A percentile compares a stretch with the other conserved stretches of the same genome.
These are phyloP conservation scores for Mucor sp. DNA, from an alignment of 371 early-diverging fungal genomes.

Conservation along the genomic window DNA sequence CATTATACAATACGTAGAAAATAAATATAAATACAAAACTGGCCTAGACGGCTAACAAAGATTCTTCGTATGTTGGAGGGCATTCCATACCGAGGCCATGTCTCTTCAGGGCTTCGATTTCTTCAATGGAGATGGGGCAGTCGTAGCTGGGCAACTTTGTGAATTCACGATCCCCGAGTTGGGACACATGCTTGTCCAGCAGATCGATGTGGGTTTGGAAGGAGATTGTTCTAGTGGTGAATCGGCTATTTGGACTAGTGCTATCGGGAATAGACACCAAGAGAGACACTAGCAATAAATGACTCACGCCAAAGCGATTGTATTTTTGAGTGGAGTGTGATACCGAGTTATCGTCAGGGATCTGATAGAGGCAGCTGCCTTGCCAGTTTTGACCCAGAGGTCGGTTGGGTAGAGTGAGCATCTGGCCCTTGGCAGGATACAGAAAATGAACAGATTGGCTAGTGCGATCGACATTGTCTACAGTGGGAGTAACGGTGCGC, in stretches of 20 bases:
- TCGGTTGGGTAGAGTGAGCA: background rate
- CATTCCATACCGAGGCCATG: slow-evolving; percentile 6
- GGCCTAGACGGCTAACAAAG: slow-evolving; percentile 1
- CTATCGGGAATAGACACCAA: slow-evolving; percentile 7
- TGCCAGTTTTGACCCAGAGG: slow-evolving; percentile 5
- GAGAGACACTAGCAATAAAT: slow-evolving; percentile 17
- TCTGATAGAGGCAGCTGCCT: slow-evolving; percentile 8
- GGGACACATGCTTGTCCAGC: slow-evolving; percentile 6
- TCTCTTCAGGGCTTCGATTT: slow-evolving; percentile 12
- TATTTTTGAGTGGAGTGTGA: slow-evolving; percentile 19
- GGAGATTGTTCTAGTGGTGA: slow-evolving; percentile 15
- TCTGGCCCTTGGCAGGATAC: slow-evolving; percentile 6
- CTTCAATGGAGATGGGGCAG: slow-evolving; percentile 10
- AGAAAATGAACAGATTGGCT: slow-evolving; percentile 18
- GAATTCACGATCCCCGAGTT: slow-evolving; percentile 9
- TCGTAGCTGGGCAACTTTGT: slow-evolving; percentile 15
- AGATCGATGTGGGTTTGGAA: slow-evolving; percentile 18
- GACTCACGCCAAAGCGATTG: slow-evolving; percentile 4
- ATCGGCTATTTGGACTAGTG: background rate
- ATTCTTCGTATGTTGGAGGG: slow-evolving; percentile 17
- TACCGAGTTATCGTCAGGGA: slow-evolving; percentile 8
- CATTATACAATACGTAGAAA: slow-evolving; percentile 26
- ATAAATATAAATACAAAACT: slow-evolving; percentile 32
- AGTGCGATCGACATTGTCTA: background rate
- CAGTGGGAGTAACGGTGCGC: slow-evolving; percentile 5